phyloP scores from a whole-genome alignment of 495 filamentous ascomycete genomes.

The Lepraria neglecta region DNA sequence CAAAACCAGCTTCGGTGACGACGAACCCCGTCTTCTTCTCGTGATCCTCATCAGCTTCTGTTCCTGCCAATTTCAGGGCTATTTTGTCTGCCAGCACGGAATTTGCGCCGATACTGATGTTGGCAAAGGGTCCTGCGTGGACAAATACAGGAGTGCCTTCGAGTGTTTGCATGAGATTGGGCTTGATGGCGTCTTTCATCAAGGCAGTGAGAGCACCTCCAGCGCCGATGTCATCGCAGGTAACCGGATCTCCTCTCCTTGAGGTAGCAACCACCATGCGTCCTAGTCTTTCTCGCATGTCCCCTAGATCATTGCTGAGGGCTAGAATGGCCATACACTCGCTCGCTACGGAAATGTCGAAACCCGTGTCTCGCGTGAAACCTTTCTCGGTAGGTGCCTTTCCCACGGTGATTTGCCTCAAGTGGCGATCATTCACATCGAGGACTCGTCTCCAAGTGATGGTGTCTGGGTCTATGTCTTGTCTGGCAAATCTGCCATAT shows the following conservation, averaged over 20 bases:
- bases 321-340: conserved; percentile 98
- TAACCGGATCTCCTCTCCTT: conserved; percentile 78
- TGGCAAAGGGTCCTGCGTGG: conserved; percentile 94
- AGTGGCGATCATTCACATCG: conserved; percentile 93
- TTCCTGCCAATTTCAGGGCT: conserved; percentile 90
- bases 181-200: conserved; percentile 98
- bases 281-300: conserved; percentile 91
- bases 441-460: conserved; percentile 96
- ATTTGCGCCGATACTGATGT: conserved; percentile 94
- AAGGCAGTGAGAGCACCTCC: conserved; percentile 88
- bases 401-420: conserved; percentile 81
- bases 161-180: conserved; percentile 96
- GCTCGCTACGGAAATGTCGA: conserved; percentile 95
- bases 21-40: conserved; percentile 83
- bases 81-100: conserved; percentile 92
- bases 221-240: conserved; percentile 89
- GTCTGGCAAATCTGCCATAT: conserved; percentile 74
- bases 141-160: conserved; percentile 97
- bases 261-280: conserved; percentile 96
- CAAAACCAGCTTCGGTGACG: conserved; percentile 96
- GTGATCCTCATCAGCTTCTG: conserved; percentile 88
- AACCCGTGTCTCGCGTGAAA: conserved; percentile 73
- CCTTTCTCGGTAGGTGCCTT: conserved; percentile 87
- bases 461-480: conserved; percentile 93
- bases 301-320: conserved; percentile 74